phyloP scores from a whole-genome alignment of 1,139 yeast genomes.

The Blastobotrys ciferrii region DNA sequence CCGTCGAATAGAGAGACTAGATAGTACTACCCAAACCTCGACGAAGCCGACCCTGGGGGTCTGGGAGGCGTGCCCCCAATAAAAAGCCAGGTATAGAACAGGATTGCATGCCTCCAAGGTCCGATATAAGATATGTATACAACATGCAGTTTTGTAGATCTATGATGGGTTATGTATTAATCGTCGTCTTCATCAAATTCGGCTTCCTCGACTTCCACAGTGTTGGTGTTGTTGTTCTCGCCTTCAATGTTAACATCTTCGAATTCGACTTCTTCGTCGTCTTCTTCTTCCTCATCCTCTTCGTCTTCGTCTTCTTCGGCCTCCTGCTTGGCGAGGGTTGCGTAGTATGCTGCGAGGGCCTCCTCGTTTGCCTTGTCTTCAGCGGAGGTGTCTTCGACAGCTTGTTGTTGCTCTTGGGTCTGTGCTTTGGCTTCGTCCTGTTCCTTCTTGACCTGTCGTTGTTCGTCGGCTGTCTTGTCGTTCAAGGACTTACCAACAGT shows the following conservation, averaged over 20 bases:
- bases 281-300: constrained; percentile 45
- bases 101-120: too few species aligned
- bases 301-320: constrained; percentile 45
- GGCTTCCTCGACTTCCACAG: constrained; percentile 25
- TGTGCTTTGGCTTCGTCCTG: constrained; percentile 48
- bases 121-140: too few species aligned
- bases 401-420: constrained; percentile 29
- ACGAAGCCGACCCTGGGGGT: too few species aligned
- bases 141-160: too few species aligned
- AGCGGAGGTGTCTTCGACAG: constrained; percentile 23
- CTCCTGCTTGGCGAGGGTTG: constrained; percentile 62
- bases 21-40: too few species aligned
- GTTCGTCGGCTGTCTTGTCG: constrained; percentile 15
- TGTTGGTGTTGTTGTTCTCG: constrained; percentile 30
- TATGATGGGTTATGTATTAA: constrained; percentile 10
- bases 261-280: constrained; percentile 62
- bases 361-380: constrained; percentile 50
- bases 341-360: constrained; percentile 77
- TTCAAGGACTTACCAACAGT: constrained; percentile 64
- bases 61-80: too few species aligned
- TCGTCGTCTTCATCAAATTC: constrained; percentile 19
- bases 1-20: too few species aligned
- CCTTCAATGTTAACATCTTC: constrained; percentile 53
- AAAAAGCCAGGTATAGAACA: too few species aligned
- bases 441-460: constrained; percentile 33